These are phyloP conservation scores for Terfezia claveryi DNA, from an alignment of 495 filamentous ascomycete species.

Conservation along the genomic window DNA sequence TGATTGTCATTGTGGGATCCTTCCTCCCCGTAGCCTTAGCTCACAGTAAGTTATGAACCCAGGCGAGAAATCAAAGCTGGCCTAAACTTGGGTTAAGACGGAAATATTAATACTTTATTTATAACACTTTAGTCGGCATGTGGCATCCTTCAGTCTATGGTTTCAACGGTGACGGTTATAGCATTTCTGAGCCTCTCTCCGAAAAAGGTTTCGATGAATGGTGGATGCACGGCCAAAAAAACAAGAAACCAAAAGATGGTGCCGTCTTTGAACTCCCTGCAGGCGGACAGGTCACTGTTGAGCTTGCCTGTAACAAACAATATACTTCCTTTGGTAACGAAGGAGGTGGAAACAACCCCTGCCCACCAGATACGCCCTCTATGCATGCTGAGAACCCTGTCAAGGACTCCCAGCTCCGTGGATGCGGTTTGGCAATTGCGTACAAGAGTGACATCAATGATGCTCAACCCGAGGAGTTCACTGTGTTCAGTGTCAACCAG, in stretches of 20 bases:
- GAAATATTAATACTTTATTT: not conserved
- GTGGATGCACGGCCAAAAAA: constrained; percentile 14
- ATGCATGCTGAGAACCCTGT: constrained; percentile 26
- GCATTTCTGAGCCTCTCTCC: constrained; percentile 9
- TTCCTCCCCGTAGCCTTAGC: not conserved
- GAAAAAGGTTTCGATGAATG: constrained; percentile 3
- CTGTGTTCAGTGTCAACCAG: constrained; percentile 30
- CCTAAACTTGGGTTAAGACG: not conserved
- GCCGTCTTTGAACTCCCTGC: constrained; percentile 30
- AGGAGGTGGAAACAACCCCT: constrained; percentile 26
- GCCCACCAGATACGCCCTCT: constrained; percentile 20
- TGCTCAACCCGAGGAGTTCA: constrained; percentile 31
- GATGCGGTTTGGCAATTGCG: constrained; percentile 33
- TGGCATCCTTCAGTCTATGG: constrained; percentile 9
- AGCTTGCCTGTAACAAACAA: constrained; percentile 31
- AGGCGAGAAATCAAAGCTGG: no score
- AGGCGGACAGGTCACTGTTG: constrained; percentile 30
- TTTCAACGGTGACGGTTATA: constrained; percentile 14
- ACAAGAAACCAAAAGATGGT: constrained; percentile 13
- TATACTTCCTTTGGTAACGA: constrained; percentile 27
- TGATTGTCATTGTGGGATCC: not conserved
- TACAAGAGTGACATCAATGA: constrained; percentile 27
- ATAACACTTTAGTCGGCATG: not conserved
- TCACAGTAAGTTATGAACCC: not conserved
- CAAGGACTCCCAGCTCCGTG: constrained; percentile 22